Base-by-base conservation (phyloP, 495 filamentous ascomycete species). In the Hypoxylon intermedium region DNA sequence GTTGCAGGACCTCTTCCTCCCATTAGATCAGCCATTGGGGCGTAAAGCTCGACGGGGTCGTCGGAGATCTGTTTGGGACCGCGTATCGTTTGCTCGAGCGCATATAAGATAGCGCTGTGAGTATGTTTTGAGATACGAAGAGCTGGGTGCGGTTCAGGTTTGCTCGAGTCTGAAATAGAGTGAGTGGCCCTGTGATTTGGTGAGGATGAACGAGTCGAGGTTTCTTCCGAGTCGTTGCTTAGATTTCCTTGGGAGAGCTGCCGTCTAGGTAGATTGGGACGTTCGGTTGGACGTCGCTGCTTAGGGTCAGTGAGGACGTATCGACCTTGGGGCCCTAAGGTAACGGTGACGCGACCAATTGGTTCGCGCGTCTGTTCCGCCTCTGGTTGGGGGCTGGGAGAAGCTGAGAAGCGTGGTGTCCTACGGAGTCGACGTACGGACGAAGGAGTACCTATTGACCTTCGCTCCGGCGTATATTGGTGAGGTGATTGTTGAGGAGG, bases 71-170 rank as follows among this genome's bases (percentile, higher is more conserved):
- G 81, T 53, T 92, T 82, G 1, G 94, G 93, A 33, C 85, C 84
- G 44, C 93, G 88, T 44, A 97, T 81, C 40, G 90, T 94, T 75
- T 93, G 91, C 78, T 98, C 93, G 41, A 98, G 85, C 5, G 91
- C 85, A 81, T 87, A 97, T 58, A 91, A 87, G 69, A 98, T 92
- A 13, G 94, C 93, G 60, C 75, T 79, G 54, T 75, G 75, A 18
- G 75, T 78, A 20, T 80, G 75, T 52, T 72, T 74, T 21, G 79
- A 80, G 51, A 80, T 71, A 45, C 70, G 77, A 60, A 74, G 67
- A 38, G 63, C 58, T 1, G 72, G 72, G 21, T 73, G 75, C n/a
- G 72, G 61, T 33, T 73, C 63, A 28, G 69, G 60, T 56, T 19
- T 64, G 16, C 65, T 43, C 1, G 48, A 37, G 42, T 60, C 67